Evolutionary conservation across 2,329 filamentous ascomycete species (phyloP).

Genomic region (Aureobasidium sp.): DNA sequence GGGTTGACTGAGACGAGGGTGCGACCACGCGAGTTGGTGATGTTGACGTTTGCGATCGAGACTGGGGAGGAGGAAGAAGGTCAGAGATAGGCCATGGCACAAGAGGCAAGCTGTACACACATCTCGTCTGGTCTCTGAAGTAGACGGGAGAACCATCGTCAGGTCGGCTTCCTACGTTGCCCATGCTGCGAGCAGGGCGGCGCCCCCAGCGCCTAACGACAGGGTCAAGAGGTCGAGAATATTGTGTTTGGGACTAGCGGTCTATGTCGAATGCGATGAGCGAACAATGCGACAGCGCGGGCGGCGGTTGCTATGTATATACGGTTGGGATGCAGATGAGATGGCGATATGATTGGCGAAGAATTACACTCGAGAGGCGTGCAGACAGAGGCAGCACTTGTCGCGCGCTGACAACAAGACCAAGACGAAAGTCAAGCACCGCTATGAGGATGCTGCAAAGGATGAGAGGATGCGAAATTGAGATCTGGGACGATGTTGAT

Average conservation of each 20-base stretch:
- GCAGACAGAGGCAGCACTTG: neutral
- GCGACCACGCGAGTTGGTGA: constrained; percentile 72
- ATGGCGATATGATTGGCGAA: neutral
- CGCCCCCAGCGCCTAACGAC: neutral
- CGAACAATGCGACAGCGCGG: neutral
- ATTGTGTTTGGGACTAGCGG: neutral
- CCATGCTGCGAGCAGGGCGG: constrained; percentile 50
- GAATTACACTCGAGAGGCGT: neutral
- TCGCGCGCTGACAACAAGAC: neutral
- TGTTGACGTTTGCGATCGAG: constrained; percentile 71
- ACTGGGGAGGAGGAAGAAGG: constrained; percentile 45
- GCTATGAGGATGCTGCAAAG: neutral
- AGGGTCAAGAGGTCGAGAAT: neutral
- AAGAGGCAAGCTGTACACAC: constrained; percentile 46
- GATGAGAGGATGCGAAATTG: neutral
- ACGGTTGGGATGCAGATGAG: neutral
- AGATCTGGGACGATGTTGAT: neutral
- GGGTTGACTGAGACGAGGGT: constrained; percentile 69
- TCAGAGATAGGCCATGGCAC: neutral
- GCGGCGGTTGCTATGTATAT: neutral
- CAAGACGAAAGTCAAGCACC: neutral
- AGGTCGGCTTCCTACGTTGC: constrained; percentile 79
- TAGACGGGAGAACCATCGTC: constrained; percentile 76
- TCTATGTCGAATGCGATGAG: neutral
- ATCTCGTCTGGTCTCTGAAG: constrained; percentile 82